Evolutionary conservation across 148 eudicot genomes (phyloP), one percentile per base, ranked within the genome.

Genomic region (Persicaria tinctoria): DNA sequence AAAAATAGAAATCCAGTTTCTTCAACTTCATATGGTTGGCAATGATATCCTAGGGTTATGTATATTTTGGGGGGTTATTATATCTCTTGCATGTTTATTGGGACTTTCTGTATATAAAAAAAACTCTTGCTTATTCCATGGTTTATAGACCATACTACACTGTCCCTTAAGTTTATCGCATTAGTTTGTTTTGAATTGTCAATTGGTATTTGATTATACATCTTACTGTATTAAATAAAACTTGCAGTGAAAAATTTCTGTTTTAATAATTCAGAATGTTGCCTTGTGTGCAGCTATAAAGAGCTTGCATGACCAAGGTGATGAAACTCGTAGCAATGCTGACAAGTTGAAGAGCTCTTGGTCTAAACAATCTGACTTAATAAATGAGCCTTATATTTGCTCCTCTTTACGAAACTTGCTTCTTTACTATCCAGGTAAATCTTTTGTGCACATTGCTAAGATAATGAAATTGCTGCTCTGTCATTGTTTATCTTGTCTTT

Each of bases 371-470:
- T 56, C 76, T 78, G 93, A 87, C 54, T 80, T 73, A 77, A 47
- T 84, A 49, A 92, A 78, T 77, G 88, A 92, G 78, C 98, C 98
- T 70, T 77, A 60, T 76, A 68, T 79, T 63, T 82, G 84, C 79
- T 86, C 86, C 78, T 87, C 85, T 47, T 64, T 89, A 81, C 85
- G 76, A 78, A 83, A 92, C 76, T 79, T 95, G 82, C 79, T 89
- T 70, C 88, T 92, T 76, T 82, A 77, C 72, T 86, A 77, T 81
- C 97, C 98, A 84, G 97, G 98, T 95, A 83, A 54, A 54, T 73
- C 68, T 74, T 82, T 72, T 77, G 68, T 54, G 56, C 44, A 64
- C 74, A 8, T 55, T 49, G 47, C 62, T 48, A 12, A 51, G 74
- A 72, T 48, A 16, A 23, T 72, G 17, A 14, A 20, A 4, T 13